Evolutionary conservation across 371 early-diverging fungal species (phyloP).

Genomic region (Mortierella sp.): DNA sequence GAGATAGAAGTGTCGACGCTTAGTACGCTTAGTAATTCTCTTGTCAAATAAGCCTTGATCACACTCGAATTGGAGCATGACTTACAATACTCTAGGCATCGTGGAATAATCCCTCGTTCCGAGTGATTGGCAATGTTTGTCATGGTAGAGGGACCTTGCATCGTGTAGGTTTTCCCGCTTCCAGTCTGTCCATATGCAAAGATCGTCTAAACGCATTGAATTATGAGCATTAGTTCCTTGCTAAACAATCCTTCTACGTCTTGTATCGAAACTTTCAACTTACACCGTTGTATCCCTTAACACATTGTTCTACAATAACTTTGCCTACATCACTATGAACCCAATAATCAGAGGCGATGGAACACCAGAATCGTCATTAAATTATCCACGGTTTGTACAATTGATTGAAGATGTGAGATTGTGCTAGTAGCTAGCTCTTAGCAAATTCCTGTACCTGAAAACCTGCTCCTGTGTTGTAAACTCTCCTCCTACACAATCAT

Average conservation of each 20-base stretch:
- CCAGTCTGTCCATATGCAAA: constrained; percentile 93
- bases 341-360: neutral
- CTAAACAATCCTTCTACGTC: neutral
- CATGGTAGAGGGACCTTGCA: constrained; percentile 73
- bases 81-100: constrained; percentile 67
- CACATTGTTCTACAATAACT: constrained; percentile 78
- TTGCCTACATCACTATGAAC: constrained; percentile 62
- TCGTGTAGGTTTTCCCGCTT: constrained; percentile 93
- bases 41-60: neutral
- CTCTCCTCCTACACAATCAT: constrained; percentile 69
- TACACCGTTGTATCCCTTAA: constrained; percentile 85
- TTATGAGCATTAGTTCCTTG: neutral
- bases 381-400: neutral
- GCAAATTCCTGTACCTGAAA: constrained; percentile 42
- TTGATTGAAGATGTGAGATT: neutral
- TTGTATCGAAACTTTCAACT: neutral
- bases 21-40: neutral
- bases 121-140: constrained; percentile 51
- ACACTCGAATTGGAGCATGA: neutral
- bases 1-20: neutral
- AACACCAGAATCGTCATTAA: neutral
- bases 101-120: constrained; percentile 69
- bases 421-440: neutral
- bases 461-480: constrained; percentile 60
- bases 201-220: constrained; percentile 63